A percentile compares a stretch with the other conserved stretches of the same genome.
phyloP scores from a whole-genome alignment of 1,284 basidiomycete species.

The Retiboletus flavoniger region DNA sequence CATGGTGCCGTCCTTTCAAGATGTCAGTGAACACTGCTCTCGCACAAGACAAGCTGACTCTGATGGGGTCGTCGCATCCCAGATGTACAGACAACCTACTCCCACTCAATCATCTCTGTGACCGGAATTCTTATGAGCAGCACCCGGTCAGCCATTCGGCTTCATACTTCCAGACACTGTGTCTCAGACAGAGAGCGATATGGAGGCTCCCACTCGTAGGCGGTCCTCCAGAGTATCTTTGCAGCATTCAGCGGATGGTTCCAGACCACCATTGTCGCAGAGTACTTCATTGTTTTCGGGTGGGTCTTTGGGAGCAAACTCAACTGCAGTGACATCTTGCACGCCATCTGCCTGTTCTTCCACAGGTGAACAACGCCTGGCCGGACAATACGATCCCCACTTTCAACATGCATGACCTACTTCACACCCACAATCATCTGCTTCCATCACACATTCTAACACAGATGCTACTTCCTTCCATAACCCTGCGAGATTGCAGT shows the following conservation, averaged over 20 bases:
- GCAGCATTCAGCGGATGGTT: not conserved
- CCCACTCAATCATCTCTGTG: not conserved
- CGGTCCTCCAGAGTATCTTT: not conserved
- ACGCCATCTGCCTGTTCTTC: not conserved
- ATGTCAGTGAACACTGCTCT: not conserved
- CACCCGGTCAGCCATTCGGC: not conserved
- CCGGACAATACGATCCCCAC: not conserved
- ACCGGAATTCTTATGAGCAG: not conserved
- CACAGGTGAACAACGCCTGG: not conserved
- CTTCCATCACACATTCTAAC: no score
- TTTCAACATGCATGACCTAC: not conserved
- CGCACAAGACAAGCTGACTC: not conserved
- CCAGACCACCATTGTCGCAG: not conserved
- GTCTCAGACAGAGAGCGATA: not conserved
- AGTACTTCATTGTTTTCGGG: not conserved
- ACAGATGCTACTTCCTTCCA: no score
- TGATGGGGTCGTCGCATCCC: not conserved
- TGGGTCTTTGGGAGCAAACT: not conserved
- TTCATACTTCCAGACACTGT: not conserved
- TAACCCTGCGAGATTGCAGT: not conserved
- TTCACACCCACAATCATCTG: no score
- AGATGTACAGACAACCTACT: not conserved
- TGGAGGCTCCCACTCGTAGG: not conserved
- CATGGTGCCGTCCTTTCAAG: not conserved
- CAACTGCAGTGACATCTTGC: not conserved